Base-by-base conservation (phyloP, 1,139 yeast species). In the Candida glucosophila region DNA sequence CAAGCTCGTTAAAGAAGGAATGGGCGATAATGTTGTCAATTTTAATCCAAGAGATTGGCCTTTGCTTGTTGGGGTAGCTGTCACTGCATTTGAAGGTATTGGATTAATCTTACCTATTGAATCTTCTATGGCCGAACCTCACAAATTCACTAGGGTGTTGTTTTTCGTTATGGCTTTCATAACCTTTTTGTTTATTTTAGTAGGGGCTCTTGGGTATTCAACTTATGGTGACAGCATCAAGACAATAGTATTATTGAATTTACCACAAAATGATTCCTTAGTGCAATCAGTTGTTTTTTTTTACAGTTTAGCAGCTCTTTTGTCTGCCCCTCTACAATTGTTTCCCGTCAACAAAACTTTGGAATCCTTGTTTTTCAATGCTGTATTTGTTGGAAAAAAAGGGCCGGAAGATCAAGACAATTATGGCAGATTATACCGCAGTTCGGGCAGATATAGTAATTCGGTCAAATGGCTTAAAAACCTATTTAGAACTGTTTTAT, bases 81-180 rank as follows among this genome's bases (percentile, higher is more conserved):
- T 80, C 12, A 79, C 82, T 32, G 77, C 90, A 1, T 80, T 77
- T 43, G 92, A 80, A 54, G 92, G 92, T 1, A 77, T 80, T 34
- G 90, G 92, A 0, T 55, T 80, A 22, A 77, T 80, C 25, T 67
- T 80, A 20, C 92, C 90, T 1, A 78, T 80, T 17, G 85, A 80
- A 43, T 72, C 79, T 28, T 72, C 88, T 3, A 80, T 80, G 90
- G 67, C 61, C 24, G 54, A 73, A 28, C 92, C 90, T 2, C 77
- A 77, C 38, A 65, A 76, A 37, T 80, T 78, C 41, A 82, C 90
- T 4, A 42, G 61, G 38, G 86, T 80, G 3, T 52, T 80, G 25
- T 59, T 63, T 5, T 47, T 71, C 15, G 80, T 79, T 15, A 75
- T 80, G 54, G 33, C 60, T 6, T 57, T 72, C 4, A 77, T 81